Percentiles rank a stretch among this genome's conserved stretches.
Conservation (phyloP, 192 early-diverging fungal genomes). For the Linnemannia zychae region DNA sequence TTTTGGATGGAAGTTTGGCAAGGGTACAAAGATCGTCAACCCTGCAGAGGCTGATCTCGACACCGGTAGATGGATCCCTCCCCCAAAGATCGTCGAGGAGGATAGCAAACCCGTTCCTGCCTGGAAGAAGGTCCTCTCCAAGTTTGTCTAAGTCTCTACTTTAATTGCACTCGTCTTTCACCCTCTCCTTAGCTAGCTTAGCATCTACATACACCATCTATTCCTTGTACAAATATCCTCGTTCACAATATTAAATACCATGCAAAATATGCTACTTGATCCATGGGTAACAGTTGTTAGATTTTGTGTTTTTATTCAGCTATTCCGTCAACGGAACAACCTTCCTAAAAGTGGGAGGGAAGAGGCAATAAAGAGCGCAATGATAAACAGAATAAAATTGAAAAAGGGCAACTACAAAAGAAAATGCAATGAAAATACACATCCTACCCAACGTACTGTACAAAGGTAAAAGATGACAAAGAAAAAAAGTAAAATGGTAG, state of each 20-base stretch:
- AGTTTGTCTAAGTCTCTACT: slow-evolving; percentile 17
- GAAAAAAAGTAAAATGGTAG: neutral
- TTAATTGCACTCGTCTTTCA: neutral
- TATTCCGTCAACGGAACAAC: neutral
- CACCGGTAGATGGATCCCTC: slow-evolving; percentile 48
- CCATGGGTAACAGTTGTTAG: too few species aligned
- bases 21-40: slow-evolving; percentile 73
- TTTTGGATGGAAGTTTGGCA: slow-evolving; percentile 73
- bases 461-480: slow-evolving; percentile 1
- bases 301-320: neutral
- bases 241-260: neutral
- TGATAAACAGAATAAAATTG: neutral
- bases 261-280: neutral
- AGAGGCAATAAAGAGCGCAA: neutral
- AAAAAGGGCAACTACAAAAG: neutral
- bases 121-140: slow-evolving; percentile 27
- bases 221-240: neutral
- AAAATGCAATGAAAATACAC: neutral
- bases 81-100: neutral
- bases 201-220: neutral
- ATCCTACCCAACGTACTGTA: neutral
- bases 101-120: slow-evolving; percentile 10
- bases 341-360: neutral
- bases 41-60: slow-evolving; percentile 71
- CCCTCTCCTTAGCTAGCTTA: neutral